Conservation (phyloP, 768 basidiomycete species). For the Macrolepiota fuliginosa region DNA sequence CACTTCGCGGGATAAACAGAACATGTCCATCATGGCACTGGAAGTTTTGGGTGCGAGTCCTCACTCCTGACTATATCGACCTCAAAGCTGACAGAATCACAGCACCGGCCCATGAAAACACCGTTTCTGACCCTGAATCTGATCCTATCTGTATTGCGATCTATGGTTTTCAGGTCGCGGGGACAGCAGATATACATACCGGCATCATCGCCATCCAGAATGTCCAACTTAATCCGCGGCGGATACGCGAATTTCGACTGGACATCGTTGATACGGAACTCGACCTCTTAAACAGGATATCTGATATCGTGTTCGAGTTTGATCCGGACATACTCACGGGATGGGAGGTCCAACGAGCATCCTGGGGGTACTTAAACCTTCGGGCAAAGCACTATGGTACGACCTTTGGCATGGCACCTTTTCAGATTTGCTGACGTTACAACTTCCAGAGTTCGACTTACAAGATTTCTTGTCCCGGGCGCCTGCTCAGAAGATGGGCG, state of each 20-base stretch:
- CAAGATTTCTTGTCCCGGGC: slow-evolving; percentile 77
- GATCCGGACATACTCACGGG: slow-evolving; percentile 93
- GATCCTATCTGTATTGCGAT: slow-evolving; percentile 71
- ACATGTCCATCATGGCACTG: slow-evolving; percentile 77
- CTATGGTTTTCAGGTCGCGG: slow-evolving; percentile 63
- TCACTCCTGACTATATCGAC: neutral
- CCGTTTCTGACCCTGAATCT: slow-evolving; percentile 61
- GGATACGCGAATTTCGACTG: slow-evolving; percentile 42
- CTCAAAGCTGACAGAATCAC: neutral
- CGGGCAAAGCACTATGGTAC: slow-evolving; percentile 62
- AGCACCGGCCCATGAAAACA: slow-evolving; percentile 61
- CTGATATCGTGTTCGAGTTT: slow-evolving; percentile 70
- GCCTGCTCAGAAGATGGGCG: slow-evolving; percentile 37
- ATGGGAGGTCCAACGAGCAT: slow-evolving; percentile 86
- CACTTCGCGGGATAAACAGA: slow-evolving; percentile 53
- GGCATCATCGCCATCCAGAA: slow-evolving; percentile 57
- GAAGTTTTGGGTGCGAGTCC: slow-evolving; percentile 76
- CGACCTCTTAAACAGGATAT: slow-evolving; percentile 72
- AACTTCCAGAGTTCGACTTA: slow-evolving; percentile 63
- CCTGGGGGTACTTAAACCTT: slow-evolving; percentile 89
- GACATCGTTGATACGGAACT: slow-evolving; percentile 67
- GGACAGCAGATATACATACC: slow-evolving; percentile 32
- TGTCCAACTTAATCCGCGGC: slow-evolving; percentile 32
- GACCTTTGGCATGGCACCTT: slow-evolving; percentile 12
- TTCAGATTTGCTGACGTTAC: neutral